A percentile compares a stretch with the other conserved stretches of the same genome.
These are phyloP conservation scores for Neoboletus brunneissimus DNA, from an alignment of 768 basidiomycete genomes.

Conservation along the genomic window DNA sequence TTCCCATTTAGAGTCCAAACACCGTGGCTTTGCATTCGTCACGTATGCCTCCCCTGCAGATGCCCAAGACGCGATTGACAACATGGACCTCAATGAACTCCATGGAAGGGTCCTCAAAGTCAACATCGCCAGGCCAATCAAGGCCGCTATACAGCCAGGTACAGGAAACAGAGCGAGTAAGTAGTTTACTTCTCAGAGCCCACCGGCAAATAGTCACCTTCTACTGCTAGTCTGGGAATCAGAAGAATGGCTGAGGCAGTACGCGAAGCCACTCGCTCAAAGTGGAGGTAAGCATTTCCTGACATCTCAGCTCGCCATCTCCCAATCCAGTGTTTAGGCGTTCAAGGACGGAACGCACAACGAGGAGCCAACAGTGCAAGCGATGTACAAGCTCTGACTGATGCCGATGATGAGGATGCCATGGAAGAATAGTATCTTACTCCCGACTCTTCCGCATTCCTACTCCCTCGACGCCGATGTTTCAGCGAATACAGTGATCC, in stretches of 20 bases:
- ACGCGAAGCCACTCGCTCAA: conserved; percentile 74
- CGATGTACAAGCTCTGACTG: conserved; percentile 28
- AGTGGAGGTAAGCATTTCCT: conserved; percentile 57
- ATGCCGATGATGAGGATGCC: conserved; percentile 42
- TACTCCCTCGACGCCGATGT: background rate
- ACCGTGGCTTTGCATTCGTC: conserved; percentile 92
- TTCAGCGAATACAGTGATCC: too few relatives aligned
- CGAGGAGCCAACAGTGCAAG: conserved; percentile 16
- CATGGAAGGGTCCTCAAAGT: conserved; percentile 74
- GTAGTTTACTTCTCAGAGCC: conserved; percentile 27
- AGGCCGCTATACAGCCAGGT: conserved; percentile 58
- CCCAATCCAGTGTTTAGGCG: conserved; percentile 37
- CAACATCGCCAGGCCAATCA: conserved; percentile 83
- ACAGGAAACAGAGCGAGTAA: conserved; percentile 73
- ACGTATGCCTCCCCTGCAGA: conserved; percentile 78
- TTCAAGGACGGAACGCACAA: conserved; percentile 49
- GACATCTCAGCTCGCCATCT: background rate
- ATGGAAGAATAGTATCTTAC: conserved; percentile 62
- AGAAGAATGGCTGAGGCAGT: conserved; percentile 86
- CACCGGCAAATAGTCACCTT: background rate
- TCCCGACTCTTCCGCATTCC: background rate
- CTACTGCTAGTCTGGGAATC: conserved; percentile 81
- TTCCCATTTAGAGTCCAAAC: conserved; percentile 57
- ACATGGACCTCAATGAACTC: conserved; percentile 95
- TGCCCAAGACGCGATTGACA: conserved; percentile 96